Percentiles rank a stretch among this genome's conserved stretches.
These are phyloP conservation scores for Cardamine occulta DNA, from an alignment of 345 rosid genomes.

Conservation along the genomic window DNA sequence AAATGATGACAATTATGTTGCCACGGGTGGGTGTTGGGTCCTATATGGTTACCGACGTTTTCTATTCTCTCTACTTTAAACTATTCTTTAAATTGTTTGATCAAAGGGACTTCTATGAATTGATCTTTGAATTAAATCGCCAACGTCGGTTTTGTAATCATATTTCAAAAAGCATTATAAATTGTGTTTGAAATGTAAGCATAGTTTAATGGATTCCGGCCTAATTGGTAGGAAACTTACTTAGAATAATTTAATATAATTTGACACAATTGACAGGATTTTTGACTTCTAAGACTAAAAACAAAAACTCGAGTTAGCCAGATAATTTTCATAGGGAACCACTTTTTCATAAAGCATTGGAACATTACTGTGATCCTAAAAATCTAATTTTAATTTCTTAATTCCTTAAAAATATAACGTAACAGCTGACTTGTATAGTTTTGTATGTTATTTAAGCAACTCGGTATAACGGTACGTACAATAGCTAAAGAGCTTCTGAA, in stretches of 20 bases:
- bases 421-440: background rate
- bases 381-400: background rate
- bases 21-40: constrained; percentile 37
- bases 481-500: background rate
- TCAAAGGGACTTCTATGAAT: constrained; percentile 12
- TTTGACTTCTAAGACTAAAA: constrained; percentile 38
- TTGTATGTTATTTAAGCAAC: background rate
- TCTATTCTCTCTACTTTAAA: constrained; percentile 23
- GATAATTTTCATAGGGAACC: constrained; percentile 25
- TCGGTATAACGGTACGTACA: background rate
- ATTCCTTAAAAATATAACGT: background rate
- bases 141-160: constrained; percentile 37
- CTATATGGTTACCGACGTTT: constrained; percentile 45
- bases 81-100: constrained; percentile 29
- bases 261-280: constrained; percentile 36
- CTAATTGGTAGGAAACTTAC: constrained; percentile 6
- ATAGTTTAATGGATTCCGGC: constrained; percentile 18
- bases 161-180: constrained; percentile 34
- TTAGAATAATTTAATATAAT: constrained; percentile 9
- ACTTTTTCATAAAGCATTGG: constrained; percentile 36
- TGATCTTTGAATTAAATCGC: constrained; percentile 22
- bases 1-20: constrained; percentile 31
- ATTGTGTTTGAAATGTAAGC: constrained; percentile 30
- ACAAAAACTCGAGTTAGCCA: constrained; percentile 45
- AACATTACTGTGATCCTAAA: constrained; percentile 20